Base-by-base conservation (phyloP, 2,329 filamentous ascomycete genomes). In the Pseudogymnoascus verrucosus region DNA sequence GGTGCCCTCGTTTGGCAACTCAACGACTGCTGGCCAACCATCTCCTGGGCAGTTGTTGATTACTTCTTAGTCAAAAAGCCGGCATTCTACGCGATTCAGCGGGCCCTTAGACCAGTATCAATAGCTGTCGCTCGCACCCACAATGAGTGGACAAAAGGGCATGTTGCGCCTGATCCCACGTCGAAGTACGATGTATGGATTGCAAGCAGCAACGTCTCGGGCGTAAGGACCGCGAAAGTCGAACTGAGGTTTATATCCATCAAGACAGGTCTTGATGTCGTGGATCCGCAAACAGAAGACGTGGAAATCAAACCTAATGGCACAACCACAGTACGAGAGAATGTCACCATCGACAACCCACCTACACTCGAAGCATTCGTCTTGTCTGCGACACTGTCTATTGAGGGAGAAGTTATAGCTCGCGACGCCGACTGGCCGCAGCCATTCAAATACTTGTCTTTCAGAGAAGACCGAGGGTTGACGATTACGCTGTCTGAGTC, bases 21-120 rank as follows among this genome's bases (percentile, higher is more conserved):
- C 61, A 89, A 89, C 69, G 87, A 89, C 74, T 88, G 84, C 74
- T 89, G 85, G 85, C 86, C 86, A 1, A 84, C 83, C 19, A 85
- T 83, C 59, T 85, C 81, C 28, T 89, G 86, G 86, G 78, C 85
- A 0, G 80, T 89, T 40, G 84, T 86, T 11, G 86, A 89, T 72
- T 86, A 81, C 67, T 79, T 79, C 65, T 74, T 76, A 61, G 75
- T 78, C 44, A 78, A 79, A 66, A 83, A 83, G 71, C 77, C 79
- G 7, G 77, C 77, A 26, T 83, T 80, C 71, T 83, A 82, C 67
- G 78, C 80, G 5, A 82, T 82, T 70, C 77, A 79, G 62, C 72
- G 81, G 26, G 80, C 78, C 5, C 73, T 83, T 16, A 63, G 26
- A 23, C 42, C 42, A 5, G 21, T 10, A 14, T 21, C 42, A 26